phyloP scores from a whole-genome alignment of 106 monocot genomes.

The Alisma plantagoaquatica region DNA sequence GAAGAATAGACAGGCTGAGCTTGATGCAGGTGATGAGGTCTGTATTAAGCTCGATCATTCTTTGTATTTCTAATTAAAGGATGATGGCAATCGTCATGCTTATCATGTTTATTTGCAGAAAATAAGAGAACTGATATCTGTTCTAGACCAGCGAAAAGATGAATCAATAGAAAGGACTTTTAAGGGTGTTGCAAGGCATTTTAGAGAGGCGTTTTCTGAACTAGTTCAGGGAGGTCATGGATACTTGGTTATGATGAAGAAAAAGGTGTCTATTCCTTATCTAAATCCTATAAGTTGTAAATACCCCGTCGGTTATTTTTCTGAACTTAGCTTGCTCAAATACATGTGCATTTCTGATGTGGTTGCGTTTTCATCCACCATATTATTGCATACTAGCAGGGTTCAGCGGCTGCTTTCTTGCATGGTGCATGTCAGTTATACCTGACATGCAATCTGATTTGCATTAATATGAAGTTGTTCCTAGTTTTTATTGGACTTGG shows the following conservation, averaged over 20 bases:
- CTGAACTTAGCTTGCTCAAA: too few species aligned
- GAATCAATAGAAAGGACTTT: conserved; percentile 98
- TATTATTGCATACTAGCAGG: too few species aligned
- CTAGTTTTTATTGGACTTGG: too few species aligned
- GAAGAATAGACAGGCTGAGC: conserved; percentile 78
- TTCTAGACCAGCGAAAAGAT: conserved; percentile 95
- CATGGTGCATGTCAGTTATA: too few species aligned
- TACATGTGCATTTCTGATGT: too few species aligned
- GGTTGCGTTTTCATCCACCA: too few species aligned
- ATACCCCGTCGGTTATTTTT: neutral
- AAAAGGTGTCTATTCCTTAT: conserved; percentile 91
- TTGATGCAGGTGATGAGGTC: conserved; percentile 96
- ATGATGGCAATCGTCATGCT: neutral
- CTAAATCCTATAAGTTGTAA: neutral
- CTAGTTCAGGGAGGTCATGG: conserved; percentile 98
- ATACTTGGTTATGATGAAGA: conserved; percentile 98
- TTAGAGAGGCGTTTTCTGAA: conserved; percentile 93
- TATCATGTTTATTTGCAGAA: conserved; percentile 47
- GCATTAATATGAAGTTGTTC: too few species aligned
- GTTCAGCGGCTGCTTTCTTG: too few species aligned
- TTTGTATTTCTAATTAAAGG: neutral
- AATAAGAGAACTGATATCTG: conserved; percentile 91
- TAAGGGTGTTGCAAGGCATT: conserved; percentile 96
- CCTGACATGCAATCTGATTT: too few species aligned
- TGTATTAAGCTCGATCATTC: neutral